Evolutionary conservation across 495 filamentous ascomycete genomes (phyloP).

Genomic region (Parathielavia hyrcaniae): DNA sequence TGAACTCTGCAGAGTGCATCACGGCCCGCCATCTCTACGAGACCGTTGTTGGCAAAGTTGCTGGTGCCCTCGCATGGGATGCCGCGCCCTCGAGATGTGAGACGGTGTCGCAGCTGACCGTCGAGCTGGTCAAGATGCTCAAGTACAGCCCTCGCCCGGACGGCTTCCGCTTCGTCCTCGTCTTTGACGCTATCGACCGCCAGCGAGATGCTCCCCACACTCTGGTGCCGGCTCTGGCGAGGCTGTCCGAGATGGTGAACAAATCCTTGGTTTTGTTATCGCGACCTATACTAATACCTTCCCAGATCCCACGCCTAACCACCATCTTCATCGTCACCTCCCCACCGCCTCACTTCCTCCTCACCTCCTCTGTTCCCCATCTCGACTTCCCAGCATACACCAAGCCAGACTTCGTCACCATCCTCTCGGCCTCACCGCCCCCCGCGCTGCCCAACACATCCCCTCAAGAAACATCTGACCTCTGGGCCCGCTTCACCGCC

Average conservation of each 20-base stretch:
- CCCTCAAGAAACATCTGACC: slow-evolving; percentile 46
- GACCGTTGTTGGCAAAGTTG: slow-evolving; percentile 49
- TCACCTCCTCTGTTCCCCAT: slow-evolving; percentile 65
- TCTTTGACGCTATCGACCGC: slow-evolving; percentile 85
- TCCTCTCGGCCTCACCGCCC: slow-evolving; percentile 50
- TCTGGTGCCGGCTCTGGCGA: slow-evolving; percentile 60
- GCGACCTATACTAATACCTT: slow-evolving; percentile 15
- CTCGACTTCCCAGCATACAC: slow-evolving; percentile 82
- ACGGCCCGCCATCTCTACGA: slow-evolving; percentile 84
- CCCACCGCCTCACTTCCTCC: slow-evolving; percentile 65
- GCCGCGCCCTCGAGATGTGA: slow-evolving; percentile 57
- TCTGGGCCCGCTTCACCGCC: slow-evolving; percentile 74
- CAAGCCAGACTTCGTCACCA: slow-evolving; percentile 66
- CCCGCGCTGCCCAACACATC: slow-evolving; percentile 36
- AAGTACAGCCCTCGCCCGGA: slow-evolving; percentile 39
- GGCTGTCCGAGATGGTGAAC: slow-evolving; percentile 33
- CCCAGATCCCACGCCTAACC: slow-evolving; percentile 72
- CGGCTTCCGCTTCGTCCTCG: slow-evolving; percentile 59
- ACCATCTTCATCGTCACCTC: slow-evolving; percentile 71
- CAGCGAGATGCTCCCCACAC: slow-evolving; percentile 77
- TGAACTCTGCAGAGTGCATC: slow-evolving; percentile 80
- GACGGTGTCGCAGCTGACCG: slow-evolving; percentile 63
- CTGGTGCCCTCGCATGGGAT: slow-evolving; percentile 47
- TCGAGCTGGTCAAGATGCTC: slow-evolving; percentile 57
- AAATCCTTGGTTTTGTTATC: background rate